phyloP scores from a whole-genome alignment of 176 grass and related monocot genomes.

The Zea mays region Zm-B73-REFERENCE-NAM-5.0 NC_050105.1:48126501-48127000 shows the following conservation, averaged over 20 bases:
- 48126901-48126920: conserved; percentile 66
- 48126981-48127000: conserved; percentile 47
- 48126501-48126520: not conserved
- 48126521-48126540: not conserved
- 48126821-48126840: conserved; percentile 61
- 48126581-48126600: conserved; percentile 10
- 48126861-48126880: not conserved
- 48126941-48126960: not conserved
- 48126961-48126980: conserved; percentile 48
- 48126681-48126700: conserved; percentile 62
- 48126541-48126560: not conserved
- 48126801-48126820: conserved; percentile 52
- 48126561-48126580: not conserved
- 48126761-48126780: conserved; percentile 21
- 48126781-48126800: conserved; percentile 25
- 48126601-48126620: conserved; percentile 5
- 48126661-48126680: conserved; percentile 57
- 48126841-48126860: not conserved
- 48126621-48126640: not conserved
- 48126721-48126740: conserved; percentile 53
- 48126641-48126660: conserved; percentile 37
- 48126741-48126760: conserved; percentile 37
- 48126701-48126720: conserved; percentile 67
- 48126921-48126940: conserved; percentile 49
- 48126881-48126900: conserved; percentile 65